Base-by-base conservation (phyloP, 2,329 filamentous ascomycete genomes). In the Hypoxylon sp. region DNA sequence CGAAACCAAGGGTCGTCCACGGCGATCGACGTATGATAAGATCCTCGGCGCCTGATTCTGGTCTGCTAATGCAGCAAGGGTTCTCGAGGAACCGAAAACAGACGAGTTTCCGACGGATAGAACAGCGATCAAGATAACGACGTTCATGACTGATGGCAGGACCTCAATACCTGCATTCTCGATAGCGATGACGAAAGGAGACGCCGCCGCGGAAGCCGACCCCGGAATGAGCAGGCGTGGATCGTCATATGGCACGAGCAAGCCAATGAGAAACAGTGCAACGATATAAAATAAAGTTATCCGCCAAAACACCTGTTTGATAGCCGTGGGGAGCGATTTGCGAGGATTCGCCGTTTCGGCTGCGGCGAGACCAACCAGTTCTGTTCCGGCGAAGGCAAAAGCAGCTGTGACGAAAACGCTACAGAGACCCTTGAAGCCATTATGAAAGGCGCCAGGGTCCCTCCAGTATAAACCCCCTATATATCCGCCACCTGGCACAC, bases 221-320 rank as follows among this genome's bases (percentile, higher is more conserved):
- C 85, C 84, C 35, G 82, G 85, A 10, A 84, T 84, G 1, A 94
- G 83, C 0, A 97, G 89, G 3, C 86, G 84, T 0, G 76, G 61
- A 68, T 97, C 88, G 74, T 87, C 82, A 78, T 92, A 94, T 0
- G 91, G 92, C 0, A 98, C 93, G 2, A 97, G 84, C 0, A 97
- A 85, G 26, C 95, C 94, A 63, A 98, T 89, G 3, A 98, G 83
- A 3, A 89, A 89, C 10, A 98, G 86, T 0, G 92, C 92, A 35
- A 97, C 89, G 54, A 98, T 86, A 81, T 97, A 98, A 83, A 98
- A 98, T 63, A 97, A 85, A 3, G 90, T 89, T 76, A 97, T 97
- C 75, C 94, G 91, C 94, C 94, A 98, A 80, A 97, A 97, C 22
- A 97, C 94, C 79, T 97, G 94, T 82, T 97, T 97, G 75, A 97